Percentiles rank a stretch among this genome's conserved stretches.
These are phyloP conservation scores for Trichosporon inkin DNA, from an alignment of 1,284 basidiomycete genomes.

Conservation along the genomic window DNA sequence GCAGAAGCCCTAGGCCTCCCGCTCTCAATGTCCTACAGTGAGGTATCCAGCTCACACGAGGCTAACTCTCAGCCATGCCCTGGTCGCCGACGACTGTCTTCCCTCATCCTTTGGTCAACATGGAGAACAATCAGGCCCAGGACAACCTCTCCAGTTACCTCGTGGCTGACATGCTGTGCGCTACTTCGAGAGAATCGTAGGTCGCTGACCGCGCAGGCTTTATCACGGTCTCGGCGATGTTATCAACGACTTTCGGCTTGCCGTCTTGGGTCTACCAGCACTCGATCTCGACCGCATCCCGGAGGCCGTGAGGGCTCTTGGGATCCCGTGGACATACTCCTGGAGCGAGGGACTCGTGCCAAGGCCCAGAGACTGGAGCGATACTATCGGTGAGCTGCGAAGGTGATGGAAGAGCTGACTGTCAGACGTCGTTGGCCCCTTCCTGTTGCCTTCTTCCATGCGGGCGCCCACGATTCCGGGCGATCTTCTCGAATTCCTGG, in stretches of 20 bases:
- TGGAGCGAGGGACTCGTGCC: constrained; percentile 63
- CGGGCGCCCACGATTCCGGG: constrained; percentile 51
- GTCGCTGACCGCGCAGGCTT: constrained; percentile 11
- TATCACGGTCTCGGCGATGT: constrained; percentile 57
- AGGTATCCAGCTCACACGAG: background rate
- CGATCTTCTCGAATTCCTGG: constrained; percentile 56
- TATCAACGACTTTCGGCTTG: constrained; percentile 60
- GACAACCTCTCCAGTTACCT: constrained; percentile 60
- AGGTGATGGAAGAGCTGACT: background rate
- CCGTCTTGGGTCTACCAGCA: constrained; percentile 55
- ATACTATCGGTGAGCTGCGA: constrained; percentile 57
- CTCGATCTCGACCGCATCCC: constrained; percentile 56
- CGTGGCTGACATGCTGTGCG: constrained; percentile 55
- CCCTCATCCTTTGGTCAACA: constrained; percentile 62
- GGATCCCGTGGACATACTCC: constrained; percentile 66
- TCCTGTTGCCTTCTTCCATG: constrained; percentile 52
- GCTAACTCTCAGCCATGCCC: constrained; percentile 58
- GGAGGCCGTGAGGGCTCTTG: constrained; percentile 58
- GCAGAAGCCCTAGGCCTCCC: constrained; percentile 64
- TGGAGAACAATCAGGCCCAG: constrained; percentile 52
- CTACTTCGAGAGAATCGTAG: background rate
- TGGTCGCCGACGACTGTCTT: constrained; percentile 63
- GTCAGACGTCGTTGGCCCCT: constrained; percentile 64
- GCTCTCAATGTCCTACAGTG: constrained; percentile 52
- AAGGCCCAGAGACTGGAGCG: constrained; percentile 63